These are phyloP conservation scores for Citrus mangshanensis DNA, from an alignment of 345 rosid genomes.

Conservation along the genomic window DNA sequence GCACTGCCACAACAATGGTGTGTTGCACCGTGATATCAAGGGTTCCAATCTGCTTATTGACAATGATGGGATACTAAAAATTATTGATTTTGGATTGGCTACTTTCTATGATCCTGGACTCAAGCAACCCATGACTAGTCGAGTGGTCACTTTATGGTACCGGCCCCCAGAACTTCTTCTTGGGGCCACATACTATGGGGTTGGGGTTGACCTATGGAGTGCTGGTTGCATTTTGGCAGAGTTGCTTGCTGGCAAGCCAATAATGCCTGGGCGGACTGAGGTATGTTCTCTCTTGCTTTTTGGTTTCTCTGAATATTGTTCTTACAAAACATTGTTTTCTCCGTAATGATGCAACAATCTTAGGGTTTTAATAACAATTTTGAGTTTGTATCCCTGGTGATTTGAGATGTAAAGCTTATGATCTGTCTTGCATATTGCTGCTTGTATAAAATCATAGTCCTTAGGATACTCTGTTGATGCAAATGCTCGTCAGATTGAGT, in stretches of 20 bases:
- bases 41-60: constrained; percentile 83
- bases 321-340: constrained; percentile 6
- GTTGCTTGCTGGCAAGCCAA: constrained; percentile 80
- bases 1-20: constrained; percentile 83
- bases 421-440: constrained; percentile 1
- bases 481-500: background rate
- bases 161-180: constrained; percentile 95
- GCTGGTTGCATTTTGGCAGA: constrained; percentile 95
- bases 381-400: background rate
- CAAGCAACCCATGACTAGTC: constrained; percentile 76
- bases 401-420: background rate
- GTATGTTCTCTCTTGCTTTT: constrained; percentile 29
- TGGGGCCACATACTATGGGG: constrained; percentile 71
- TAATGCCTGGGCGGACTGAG: constrained; percentile 93
- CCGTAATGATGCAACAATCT: background rate
- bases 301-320: background rate
- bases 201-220: constrained; percentile 93
- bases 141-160: constrained; percentile 96
- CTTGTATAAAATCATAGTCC: constrained; percentile 1
- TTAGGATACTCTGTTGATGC: background rate
- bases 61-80: constrained; percentile 71
- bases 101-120: constrained; percentile 60
- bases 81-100: constrained; percentile 93
- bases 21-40: constrained; percentile 87
- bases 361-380: background rate